phyloP scores from a whole-genome alignment of 345 rosid species.

The Excoecaria agallocha region DNA sequence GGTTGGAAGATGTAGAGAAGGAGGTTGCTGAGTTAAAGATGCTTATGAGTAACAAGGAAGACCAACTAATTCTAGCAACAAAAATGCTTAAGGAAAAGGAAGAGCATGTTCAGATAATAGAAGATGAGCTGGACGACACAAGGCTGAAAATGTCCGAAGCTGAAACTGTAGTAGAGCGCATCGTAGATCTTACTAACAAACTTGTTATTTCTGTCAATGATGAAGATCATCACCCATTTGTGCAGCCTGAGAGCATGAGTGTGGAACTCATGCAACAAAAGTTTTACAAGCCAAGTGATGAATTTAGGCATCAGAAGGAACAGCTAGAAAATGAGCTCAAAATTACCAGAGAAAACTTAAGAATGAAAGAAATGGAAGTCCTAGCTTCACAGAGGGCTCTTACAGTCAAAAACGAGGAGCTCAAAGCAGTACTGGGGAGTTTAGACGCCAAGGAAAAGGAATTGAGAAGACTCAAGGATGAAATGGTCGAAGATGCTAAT shows the following conservation, averaged over 20 bases:
- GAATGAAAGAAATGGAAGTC: conserved; percentile 67
- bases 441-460: conserved; percentile 55
- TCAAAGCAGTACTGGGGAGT: conserved; percentile 41
- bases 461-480: conserved; percentile 55
- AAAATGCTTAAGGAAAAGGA: conserved; percentile 68
- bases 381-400: conserved; percentile 57
- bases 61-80: conserved; percentile 56
- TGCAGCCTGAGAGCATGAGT: conserved; percentile 19
- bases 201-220: conserved; percentile 46
- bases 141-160: conserved; percentile 63
- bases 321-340: conserved; percentile 63
- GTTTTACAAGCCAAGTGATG: conserved; percentile 28
- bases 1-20: conserved; percentile 54
- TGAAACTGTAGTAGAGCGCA: conserved; percentile 55
- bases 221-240: conserved; percentile 26
- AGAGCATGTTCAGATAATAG: conserved; percentile 45
- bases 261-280: conserved; percentile 34
- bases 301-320: conserved; percentile 46
- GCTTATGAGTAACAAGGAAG: conserved; percentile 55
- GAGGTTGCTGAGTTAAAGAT: conserved; percentile 59
- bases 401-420: conserved; percentile 61
- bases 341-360: conserved; percentile 52
- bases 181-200: conserved; percentile 60
- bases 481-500: conserved; percentile 52
- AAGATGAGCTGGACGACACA: conserved; percentile 52